Conservation (phyloP, 306 rosid genomes). For the Rubus parviflorus region DNA sequence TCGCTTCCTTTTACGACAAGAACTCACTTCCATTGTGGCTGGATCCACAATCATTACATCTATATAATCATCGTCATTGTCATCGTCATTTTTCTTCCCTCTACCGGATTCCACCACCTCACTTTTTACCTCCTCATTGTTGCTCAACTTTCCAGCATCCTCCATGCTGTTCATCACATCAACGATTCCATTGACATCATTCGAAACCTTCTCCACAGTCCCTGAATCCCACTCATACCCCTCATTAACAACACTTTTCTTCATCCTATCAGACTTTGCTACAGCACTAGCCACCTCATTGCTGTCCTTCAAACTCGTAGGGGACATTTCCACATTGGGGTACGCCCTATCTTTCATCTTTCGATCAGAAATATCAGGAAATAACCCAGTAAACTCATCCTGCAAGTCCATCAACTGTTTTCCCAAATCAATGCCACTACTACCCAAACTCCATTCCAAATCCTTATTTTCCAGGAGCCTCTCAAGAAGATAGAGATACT, state of each 20-base stretch:
- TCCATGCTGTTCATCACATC: slow-evolving; percentile 8
- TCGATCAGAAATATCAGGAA: slow-evolving; percentile 19
- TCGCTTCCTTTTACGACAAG: slow-evolving; percentile 17
- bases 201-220: background rate
- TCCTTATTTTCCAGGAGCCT: slow-evolving; percentile 38
- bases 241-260: slow-evolving; percentile 17
- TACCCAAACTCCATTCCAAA: slow-evolving; percentile 36
- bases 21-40: slow-evolving; percentile 25
- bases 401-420: slow-evolving; percentile 52
- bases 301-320: slow-evolving; percentile 24
- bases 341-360: slow-evolving; percentile 25
- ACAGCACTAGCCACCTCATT: slow-evolving; percentile 28
- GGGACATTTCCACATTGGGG: slow-evolving; percentile 2
- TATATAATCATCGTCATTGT: background rate
- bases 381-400: slow-evolving; percentile 38
- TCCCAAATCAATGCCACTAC: slow-evolving; percentile 35
- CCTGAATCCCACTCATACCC: slow-evolving; percentile 26
- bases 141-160: slow-evolving; percentile 2
- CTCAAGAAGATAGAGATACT: slow-evolving; percentile 59
- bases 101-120: slow-evolving; percentile 27
- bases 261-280: background rate
- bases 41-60: slow-evolving; percentile 40
- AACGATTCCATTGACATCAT: background rate
- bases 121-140: slow-evolving; percentile 22
- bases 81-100: slow-evolving; percentile 15